A percentile compares a stretch with the other conserved stretches of the same genome.
Evolutionary conservation across 2,329 filamentous ascomycete species (phyloP).

Genomic region (Apiospora saccharicola): DNA sequence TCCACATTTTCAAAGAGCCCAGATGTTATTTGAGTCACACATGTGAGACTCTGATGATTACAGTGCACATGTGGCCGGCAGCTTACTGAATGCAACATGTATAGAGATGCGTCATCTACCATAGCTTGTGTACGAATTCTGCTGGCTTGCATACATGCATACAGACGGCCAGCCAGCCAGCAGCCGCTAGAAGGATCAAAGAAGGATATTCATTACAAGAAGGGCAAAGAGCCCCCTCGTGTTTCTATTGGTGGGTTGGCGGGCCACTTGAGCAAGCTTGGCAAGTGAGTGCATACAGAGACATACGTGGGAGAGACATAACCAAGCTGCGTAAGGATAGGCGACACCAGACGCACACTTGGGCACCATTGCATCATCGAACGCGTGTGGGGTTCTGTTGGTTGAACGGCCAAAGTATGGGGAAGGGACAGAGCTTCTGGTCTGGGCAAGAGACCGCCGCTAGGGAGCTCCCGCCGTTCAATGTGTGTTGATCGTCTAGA

Average conservation of each 20-base stretch:
- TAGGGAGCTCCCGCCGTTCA: constrained; percentile 11
- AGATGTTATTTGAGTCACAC: not conserved
- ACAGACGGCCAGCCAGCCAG: not conserved
- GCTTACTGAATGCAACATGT: not conserved
- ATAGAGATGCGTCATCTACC: not conserved
- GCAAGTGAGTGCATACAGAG: not conserved
- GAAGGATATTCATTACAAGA: not conserved
- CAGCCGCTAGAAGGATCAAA: not conserved
- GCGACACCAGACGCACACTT: not conserved
- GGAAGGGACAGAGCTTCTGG: not conserved
- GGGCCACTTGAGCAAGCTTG: not conserved
- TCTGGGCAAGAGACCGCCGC: not conserved
- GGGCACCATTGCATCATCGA: constrained; percentile 18
- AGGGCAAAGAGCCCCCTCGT: not conserved
- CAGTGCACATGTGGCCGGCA: not conserved
- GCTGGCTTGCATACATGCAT: not conserved
- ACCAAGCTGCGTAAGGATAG: not conserved
- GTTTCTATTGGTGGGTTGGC: not conserved
- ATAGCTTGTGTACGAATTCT: not conserved
- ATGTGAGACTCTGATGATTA: constrained; percentile 4
- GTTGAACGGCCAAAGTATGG: not conserved
- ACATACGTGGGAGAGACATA: not conserved
- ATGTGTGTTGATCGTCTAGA: not conserved
- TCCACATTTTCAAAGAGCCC: not conserved
- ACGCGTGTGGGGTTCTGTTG: constrained; percentile 4